Base-by-base conservation (phyloP, 306 rosid genomes). In the Arachis stenosperma region DNA sequence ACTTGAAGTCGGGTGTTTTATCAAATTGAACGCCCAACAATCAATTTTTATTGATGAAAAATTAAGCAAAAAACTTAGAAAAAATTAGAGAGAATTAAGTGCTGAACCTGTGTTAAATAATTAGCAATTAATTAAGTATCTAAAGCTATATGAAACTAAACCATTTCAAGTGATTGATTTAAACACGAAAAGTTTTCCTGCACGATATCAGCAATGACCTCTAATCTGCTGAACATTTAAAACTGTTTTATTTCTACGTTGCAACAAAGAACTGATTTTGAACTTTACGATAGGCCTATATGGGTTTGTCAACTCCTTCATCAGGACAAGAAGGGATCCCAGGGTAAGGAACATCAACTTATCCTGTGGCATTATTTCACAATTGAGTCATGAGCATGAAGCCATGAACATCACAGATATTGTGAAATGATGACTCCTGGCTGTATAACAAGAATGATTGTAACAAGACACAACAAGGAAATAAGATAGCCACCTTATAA, bases 401-500 rank as follows among this genome's bases (percentile, higher is more conserved):
- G 42, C 75, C 75, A 44, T 65, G 47, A 51, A 61, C 69, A 60
- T 59, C 63, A 61, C 60, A 78, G 44, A 42, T 42, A 55, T 29
- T 30, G 13, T 17, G 64, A 51, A 56, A 63, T 9, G 50, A 57
- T 46, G 46, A 54, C 62, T 47, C 53, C 29, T 22, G 46, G 15
- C 50, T 65, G 50, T 15, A 69, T 54, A 78, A 55, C 58, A 66
- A 68, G 9, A 29, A 63, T 29, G 46, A 57, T 48, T 41, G 65
- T 47, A 57, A 65, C 54, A 69, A 50, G 69, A 57, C 57, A 48
- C 46, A 56, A 75, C 6, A 69, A 10, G 5, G 27, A 30, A 47
- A 63, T 69, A 44, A 50, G 13, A 71, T 50, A 14, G 9, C 57
- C 56, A 84, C 88, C 88, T 84, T 84, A 53, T 77, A 84, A 55